Conservation (phyloP, 208 protist species). For the Wallacemonas sp. region DNA sequence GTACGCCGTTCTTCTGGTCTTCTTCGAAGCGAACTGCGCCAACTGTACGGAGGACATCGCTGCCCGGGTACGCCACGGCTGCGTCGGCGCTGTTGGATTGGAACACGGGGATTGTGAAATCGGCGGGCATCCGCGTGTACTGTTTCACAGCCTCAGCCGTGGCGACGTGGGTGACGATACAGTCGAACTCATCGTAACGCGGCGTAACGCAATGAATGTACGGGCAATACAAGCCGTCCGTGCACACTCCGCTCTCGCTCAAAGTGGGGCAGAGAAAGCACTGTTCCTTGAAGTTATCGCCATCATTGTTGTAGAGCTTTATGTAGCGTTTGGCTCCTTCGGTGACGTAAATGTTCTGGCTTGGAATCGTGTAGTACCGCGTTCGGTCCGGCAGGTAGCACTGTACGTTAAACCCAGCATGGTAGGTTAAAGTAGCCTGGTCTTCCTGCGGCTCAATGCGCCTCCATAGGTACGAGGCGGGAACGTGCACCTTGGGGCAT, state of each 20-base stretch:
- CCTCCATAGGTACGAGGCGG: conserved; percentile 65
- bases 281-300: conserved; percentile 81
- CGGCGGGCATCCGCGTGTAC: conserved; percentile 58
- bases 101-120: conserved; percentile 66
- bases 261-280: conserved; percentile 60
- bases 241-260: conserved; percentile 36
- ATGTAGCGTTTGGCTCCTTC: conserved; percentile 65
- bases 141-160: conserved; percentile 33
- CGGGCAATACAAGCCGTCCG: conserved; percentile 43
- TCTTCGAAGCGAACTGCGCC: conserved; percentile 72
- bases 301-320: conserved; percentile 73
- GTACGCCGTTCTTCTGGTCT: conserved; percentile 27
- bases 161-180: conserved; percentile 63
- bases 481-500: conserved; percentile 71
- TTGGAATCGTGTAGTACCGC: conserved; percentile 73
- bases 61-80: conserved; percentile 43
- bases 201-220: conserved; percentile 58
- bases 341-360: conserved; percentile 61
- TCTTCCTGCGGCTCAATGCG: conserved; percentile 48
- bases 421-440: conserved; percentile 38
- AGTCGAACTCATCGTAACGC: conserved; percentile 46
- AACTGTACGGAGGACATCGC: conserved; percentile 67
- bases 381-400: conserved; percentile 73
- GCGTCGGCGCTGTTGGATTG: conserved; percentile 67
- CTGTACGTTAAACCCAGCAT: conserved; percentile 61